A percentile compares a stretch with the other conserved stretches of the same genome.
These are phyloP conservation scores for Sporopachydermia lactativora DNA, from an alignment of 805 yeast genomes.

Conservation along the genomic window DNA sequence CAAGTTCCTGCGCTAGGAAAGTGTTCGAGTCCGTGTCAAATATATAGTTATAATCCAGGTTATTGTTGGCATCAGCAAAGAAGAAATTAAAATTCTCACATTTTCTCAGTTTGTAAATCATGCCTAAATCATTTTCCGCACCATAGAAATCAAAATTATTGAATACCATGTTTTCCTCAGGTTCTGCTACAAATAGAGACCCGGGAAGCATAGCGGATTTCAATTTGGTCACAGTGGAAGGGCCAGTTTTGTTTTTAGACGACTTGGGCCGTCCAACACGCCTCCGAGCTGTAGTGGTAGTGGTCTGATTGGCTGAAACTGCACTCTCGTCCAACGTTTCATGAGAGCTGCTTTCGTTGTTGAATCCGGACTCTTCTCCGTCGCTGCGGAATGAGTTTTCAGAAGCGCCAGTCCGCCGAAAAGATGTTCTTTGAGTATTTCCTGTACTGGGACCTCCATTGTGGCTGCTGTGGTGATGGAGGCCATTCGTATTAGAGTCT, in stretches of 20 bases:
- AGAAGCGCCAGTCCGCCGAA: no score
- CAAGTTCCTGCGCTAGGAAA: neutral
- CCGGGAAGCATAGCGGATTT: neutral
- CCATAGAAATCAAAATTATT: neutral
- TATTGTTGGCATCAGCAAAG: slow-evolving; percentile 1
- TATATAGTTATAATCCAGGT: neutral
- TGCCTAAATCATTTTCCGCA: slow-evolving; percentile 1
- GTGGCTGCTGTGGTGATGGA: neutral
- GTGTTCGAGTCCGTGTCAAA: neutral
- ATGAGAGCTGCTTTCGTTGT: no score
- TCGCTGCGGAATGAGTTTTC: no score
- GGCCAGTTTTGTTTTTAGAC: neutral
- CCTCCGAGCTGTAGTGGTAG: neutral
- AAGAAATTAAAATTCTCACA: neutral
- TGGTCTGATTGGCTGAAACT: no score
- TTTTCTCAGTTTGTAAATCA: neutral
- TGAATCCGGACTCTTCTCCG: no score
- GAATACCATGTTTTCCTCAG: neutral
- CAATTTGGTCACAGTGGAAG: neutral
- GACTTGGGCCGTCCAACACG: neutral
- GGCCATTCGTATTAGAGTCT: neutral
- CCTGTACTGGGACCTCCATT: no score
- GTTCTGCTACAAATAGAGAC: neutral
- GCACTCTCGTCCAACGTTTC: no score
- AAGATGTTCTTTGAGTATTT: no score